Percentiles rank a stretch among this genome's conserved stretches.
phyloP scores from a whole-genome alignment of 169 alveolate species.

The Miamiensis avidus region DNA sequence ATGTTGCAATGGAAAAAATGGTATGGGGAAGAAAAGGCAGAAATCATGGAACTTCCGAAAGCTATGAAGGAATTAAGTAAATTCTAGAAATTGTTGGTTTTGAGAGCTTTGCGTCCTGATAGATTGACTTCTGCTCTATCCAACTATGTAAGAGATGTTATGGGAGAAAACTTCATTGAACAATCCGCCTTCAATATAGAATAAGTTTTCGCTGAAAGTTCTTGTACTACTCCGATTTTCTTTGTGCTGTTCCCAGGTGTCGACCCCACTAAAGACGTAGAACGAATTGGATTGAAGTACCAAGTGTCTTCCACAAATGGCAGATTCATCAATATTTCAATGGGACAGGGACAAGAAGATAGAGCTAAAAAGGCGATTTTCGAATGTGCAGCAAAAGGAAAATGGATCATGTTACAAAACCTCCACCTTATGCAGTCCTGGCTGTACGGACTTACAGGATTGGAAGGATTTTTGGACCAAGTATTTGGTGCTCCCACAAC shows the following conservation, averaged over 20 bases:
- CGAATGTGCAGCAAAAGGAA: conserved; percentile 92
- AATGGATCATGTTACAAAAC: conserved; percentile 95
- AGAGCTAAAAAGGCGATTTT: conserved; percentile 90
- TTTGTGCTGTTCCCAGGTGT: conserved; percentile 95
- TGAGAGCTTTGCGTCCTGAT: conserved; percentile 96
- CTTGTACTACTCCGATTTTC: conserved; percentile 92
- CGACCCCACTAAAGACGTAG: conserved; percentile 93
- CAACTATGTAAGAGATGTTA: conserved; percentile 87
- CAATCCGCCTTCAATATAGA: conserved; percentile 90
- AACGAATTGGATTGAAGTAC: conserved; percentile 74
- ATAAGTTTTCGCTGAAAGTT: conserved; percentile 91
- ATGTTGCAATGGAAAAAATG: conserved; percentile 91
- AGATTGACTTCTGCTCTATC: conserved; percentile 93
- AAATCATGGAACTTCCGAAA: conserved; percentile 94
- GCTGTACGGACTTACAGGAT: conserved; percentile 84
- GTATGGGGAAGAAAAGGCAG: conserved; percentile 96
- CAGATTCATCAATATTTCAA: conserved; percentile 93
- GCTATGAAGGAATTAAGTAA: conserved; percentile 87
- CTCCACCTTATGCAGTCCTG: conserved; percentile 95
- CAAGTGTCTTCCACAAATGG: conserved; percentile 86
- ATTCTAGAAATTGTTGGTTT: conserved; percentile 92
- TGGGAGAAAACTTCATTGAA: conserved; percentile 92
- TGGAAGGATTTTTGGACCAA: conserved; percentile 88
- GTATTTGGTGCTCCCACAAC: conserved; percentile 71
- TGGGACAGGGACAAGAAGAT: conserved; percentile 98